phyloP scores from a whole-genome alignment of 371 early-diverging fungal genomes.

The Lichtheimia ornata region DNA sequence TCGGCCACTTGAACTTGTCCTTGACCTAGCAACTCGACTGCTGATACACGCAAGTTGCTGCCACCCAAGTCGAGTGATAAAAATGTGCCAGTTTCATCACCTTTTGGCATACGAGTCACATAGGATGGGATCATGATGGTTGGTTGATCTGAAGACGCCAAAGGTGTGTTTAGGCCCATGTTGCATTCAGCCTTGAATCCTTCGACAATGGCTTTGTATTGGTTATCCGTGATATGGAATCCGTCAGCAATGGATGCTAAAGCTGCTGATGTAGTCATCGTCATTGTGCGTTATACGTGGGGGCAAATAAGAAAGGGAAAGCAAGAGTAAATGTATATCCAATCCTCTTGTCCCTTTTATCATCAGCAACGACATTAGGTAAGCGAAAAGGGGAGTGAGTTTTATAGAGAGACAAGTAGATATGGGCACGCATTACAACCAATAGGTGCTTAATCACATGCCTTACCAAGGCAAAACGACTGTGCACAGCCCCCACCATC shows the following conservation, averaged over 20 bases:
- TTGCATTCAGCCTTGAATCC: constrained; percentile 53
- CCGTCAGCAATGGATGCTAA: not conserved
- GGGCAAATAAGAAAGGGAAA: no score
- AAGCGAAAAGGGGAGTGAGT: no score
- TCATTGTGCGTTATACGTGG: no score
- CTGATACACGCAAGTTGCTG: constrained; percentile 88
- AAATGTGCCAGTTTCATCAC: constrained; percentile 81
- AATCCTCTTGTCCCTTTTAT: no score
- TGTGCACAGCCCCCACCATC: no score
- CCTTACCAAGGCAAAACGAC: no score
- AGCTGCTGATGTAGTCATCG: not conserved
- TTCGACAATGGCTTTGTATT: constrained; percentile 52
- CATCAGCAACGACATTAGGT: no score
- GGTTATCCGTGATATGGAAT: constrained; percentile 12
- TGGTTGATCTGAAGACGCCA: constrained; percentile 48
- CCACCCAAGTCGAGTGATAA: constrained; percentile 93
- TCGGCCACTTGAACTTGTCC: constrained; percentile 72
- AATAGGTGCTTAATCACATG: no score
- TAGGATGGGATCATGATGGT: constrained; percentile 82
- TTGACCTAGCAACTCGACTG: constrained; percentile 73
- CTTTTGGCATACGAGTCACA: constrained; percentile 82
- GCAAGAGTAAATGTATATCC: no score
- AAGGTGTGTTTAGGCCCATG: constrained; percentile 36
- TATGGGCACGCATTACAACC: no score
- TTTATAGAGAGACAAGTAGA: no score